A percentile compares a stretch with the other conserved stretches of the same genome.
Conservation (phyloP, 1,284 basidiomycete genomes). For the Cutaneotrichosporon cyanovorans region DNA sequence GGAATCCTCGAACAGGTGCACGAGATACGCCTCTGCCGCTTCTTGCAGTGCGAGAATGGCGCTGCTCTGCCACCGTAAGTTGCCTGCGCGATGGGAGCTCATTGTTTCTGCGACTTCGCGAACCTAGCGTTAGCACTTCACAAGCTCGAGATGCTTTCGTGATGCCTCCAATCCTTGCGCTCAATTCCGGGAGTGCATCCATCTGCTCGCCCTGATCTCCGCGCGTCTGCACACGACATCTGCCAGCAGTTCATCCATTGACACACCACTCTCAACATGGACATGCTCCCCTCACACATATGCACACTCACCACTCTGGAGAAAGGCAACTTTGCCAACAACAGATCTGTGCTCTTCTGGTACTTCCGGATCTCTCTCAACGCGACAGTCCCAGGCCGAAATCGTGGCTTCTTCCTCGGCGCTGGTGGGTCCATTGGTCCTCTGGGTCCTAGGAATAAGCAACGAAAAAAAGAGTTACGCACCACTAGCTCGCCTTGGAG, state of each 20-base stretch:
- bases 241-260: no score
- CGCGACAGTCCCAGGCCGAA: conserved; percentile 78
- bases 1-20: conserved; percentile 92
- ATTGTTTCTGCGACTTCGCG: conserved; percentile 84
- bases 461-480: not conserved
- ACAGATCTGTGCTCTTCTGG: conserved; percentile 82
- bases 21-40: conserved; percentile 86
- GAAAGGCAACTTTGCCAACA: conserved; percentile 82
- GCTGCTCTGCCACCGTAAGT: conserved; percentile 81
- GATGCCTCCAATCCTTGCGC: no score
- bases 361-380: conserved; percentile 86
- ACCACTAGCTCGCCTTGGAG: conserved; percentile 15
- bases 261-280: no score
- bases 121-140: conserved; percentile 53
- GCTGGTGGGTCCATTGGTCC: not conserved
- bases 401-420: conserved; percentile 46
- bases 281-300: no score
- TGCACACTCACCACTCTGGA: conserved; percentile 66
- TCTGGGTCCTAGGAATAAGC: not conserved
- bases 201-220: no score
- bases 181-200: no score
- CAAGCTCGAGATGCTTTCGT: no score
- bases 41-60: conserved; percentile 87
- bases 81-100: conserved; percentile 63
- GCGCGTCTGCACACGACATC: no score